Evolutionary conservation across 805 yeast genomes (phyloP), one percentile per base, ranked within the genome.

Genomic region (Saccharomyces jurei): DNA sequence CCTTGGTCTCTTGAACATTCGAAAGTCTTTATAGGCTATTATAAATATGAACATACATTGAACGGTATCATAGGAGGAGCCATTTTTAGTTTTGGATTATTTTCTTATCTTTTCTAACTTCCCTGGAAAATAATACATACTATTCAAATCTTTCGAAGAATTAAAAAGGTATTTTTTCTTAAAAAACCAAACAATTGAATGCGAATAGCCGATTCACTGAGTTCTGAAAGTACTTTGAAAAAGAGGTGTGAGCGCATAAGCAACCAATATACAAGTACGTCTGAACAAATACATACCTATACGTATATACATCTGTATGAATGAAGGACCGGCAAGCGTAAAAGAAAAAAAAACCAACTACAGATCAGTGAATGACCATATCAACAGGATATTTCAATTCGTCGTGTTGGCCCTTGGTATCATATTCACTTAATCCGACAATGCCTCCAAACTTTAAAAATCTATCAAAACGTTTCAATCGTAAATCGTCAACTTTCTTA

Each of bases 401-500:
- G 11, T 62, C 63, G 36, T 60, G 61, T 22, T 58, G 56, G 47
- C 71, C 67, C 59, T 81, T 77, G 50, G 80, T 72, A 55, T 81
- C 83, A 56, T 67, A 76, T 60, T 81, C 85, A 60, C 82, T 79
- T 53, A 80, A 66, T 3, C 85, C 86, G n/a, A 80, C 75, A 0
- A 58, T 63, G 1, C 74, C 72, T 3, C 83, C 84, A 41, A 80
- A 69, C 49, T 64, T 63, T 10, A 60, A 46, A 52, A 69, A 72
- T 52, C 71, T 72, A 46, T 71, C 67, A 57, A 72, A 78, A 56
- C 77, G 75, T 14, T 61, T 60, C 13, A 61, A 56, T 36, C 72
- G 71, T 56, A 77, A 74, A 44, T 61, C 61, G 26, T 71, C 75
- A 2, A 78, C 77, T 59, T 77, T 74, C 41, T 65, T 62, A 31